phyloP scores from a whole-genome alignment of 2,329 filamentous ascomycete genomes.

The Clarireedia paspali region DNA sequence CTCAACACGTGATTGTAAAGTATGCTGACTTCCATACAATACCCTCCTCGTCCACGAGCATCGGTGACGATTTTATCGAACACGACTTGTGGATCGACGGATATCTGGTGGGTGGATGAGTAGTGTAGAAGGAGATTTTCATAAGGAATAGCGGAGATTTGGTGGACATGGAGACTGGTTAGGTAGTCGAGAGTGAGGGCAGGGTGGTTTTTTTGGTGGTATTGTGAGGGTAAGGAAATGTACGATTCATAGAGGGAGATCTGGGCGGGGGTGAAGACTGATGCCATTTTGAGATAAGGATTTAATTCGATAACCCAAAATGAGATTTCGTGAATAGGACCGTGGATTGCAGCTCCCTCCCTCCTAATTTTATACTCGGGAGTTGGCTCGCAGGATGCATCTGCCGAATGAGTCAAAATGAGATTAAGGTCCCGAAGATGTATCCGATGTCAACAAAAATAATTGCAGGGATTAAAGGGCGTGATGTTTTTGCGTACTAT shows the following conservation, averaged over 20 bases:
- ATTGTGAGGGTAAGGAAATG: slow-evolving; percentile 18
- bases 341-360: too few species aligned
- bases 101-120: slow-evolving; percentile 14
- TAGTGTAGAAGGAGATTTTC: slow-evolving; percentile 26
- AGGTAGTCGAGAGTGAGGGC: slow-evolving; percentile 17
- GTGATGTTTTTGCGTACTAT: neutral
- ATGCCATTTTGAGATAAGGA: slow-evolving; percentile 5
- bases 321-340: too few species aligned
- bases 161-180: slow-evolving; percentile 19
- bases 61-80: slow-evolving; percentile 24
- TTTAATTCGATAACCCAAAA: too few species aligned
- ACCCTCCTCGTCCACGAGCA: slow-evolving; percentile 41
- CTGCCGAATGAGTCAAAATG: neutral
- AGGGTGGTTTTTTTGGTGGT: slow-evolving; percentile 11
- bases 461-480: neutral
- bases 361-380: too few species aligned
- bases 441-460: neutral
- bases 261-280: slow-evolving; percentile 18
- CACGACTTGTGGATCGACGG: slow-evolving; percentile 20
- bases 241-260: slow-evolving; percentile 18
- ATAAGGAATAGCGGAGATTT: slow-evolving; percentile 21
- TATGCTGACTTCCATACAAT: slow-evolving; percentile 52
- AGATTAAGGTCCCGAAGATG: neutral
- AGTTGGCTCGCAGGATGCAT: too few species aligned
- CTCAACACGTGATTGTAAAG: slow-evolving; percentile 46